Conservation (phyloP, 768 basidiomycete species). For the Neoboletus brunneissimus region DNA sequence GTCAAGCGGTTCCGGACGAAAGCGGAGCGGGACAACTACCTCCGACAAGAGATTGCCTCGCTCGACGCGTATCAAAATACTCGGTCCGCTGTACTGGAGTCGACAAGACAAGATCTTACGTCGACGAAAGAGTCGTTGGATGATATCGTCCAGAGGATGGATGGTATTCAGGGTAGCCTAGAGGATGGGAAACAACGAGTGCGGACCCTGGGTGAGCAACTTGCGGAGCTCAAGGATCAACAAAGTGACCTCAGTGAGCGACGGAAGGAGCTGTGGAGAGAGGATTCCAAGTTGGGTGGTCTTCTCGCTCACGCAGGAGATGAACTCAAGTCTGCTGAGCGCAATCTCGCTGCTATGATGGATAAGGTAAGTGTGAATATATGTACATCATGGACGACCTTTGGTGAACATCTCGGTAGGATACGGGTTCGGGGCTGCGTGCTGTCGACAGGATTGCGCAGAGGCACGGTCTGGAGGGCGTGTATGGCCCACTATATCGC, state of each 20-base stretch:
- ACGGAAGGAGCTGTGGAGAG: constrained; percentile 92
- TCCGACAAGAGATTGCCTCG: constrained; percentile 74
- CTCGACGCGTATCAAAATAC: constrained; percentile 58
- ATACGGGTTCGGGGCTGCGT: constrained; percentile 84
- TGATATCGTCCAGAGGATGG: constrained; percentile 59
- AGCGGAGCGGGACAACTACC: constrained; percentile 77
- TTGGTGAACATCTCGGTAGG: constrained; percentile 44
- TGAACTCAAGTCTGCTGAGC: constrained; percentile 78
- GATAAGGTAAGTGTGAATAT: constrained; percentile 64
- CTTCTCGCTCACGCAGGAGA: constrained; percentile 73
- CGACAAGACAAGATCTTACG: constrained; percentile 49
- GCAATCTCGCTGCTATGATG: constrained; percentile 85
- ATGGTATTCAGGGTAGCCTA: constrained; percentile 53
- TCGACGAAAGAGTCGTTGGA: constrained; percentile 45
- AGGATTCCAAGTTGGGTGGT: constrained; percentile 85
- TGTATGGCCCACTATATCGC: constrained; percentile 92
- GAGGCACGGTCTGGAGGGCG: constrained; percentile 70
- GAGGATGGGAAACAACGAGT: constrained; percentile 62
- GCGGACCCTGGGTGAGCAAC: constrained; percentile 59
- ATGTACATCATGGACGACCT: background rate
- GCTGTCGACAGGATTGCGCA: constrained; percentile 85
- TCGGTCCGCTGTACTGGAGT: constrained; percentile 55
- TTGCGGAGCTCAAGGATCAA: constrained; percentile 60
- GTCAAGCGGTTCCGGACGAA: constrained; percentile 80
- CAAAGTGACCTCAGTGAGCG: constrained; percentile 70